Conservation (phyloP, 2,329 filamentous ascomycete genomes). For the Cytospora paraplurivora region DNA sequence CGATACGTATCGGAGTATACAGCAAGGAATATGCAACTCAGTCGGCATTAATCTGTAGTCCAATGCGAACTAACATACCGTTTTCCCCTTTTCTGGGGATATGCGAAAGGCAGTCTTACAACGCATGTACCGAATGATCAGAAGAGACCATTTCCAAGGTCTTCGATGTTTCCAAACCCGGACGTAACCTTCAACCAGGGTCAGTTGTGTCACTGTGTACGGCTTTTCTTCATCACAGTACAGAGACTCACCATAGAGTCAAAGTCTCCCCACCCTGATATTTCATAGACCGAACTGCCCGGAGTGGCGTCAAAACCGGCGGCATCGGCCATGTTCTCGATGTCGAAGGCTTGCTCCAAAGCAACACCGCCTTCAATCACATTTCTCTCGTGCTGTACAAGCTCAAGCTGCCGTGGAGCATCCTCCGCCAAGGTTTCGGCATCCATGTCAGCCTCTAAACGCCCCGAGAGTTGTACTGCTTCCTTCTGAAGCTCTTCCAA, state of each 20-base stretch:
- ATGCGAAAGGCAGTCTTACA: not conserved
- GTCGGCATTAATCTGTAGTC: no score
- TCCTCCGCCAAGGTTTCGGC: not conserved
- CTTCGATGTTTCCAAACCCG: conserved; percentile 25
- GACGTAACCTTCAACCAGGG: conserved; percentile 16
- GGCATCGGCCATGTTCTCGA: not conserved
- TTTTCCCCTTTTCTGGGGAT: no score
- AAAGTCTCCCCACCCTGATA: conserved; percentile 27
- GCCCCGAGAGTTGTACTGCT: conserved; percentile 4
- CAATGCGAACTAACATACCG: no score
- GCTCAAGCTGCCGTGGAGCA: not conserved
- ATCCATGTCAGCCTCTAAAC: not conserved
- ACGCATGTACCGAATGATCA: not conserved
- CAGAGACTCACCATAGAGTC: conserved; percentile 28
- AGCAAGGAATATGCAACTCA: no score
- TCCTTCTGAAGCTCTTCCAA: conserved; percentile 38
- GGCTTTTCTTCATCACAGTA: no score
- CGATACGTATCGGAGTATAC: no score
- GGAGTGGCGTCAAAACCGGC: conserved; percentile 19
- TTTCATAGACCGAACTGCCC: conserved; percentile 23
- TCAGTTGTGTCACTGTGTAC: not conserved
- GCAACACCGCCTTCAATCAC: not conserved
- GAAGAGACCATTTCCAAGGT: conserved; percentile 19
- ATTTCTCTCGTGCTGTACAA: not conserved
- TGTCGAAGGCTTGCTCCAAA: not conserved